Percentiles rank a stretch among this genome's conserved stretches.
Evolutionary conservation across 441 rosid species (phyloP).

Genomic region (Biscutella laevigata): DNA sequence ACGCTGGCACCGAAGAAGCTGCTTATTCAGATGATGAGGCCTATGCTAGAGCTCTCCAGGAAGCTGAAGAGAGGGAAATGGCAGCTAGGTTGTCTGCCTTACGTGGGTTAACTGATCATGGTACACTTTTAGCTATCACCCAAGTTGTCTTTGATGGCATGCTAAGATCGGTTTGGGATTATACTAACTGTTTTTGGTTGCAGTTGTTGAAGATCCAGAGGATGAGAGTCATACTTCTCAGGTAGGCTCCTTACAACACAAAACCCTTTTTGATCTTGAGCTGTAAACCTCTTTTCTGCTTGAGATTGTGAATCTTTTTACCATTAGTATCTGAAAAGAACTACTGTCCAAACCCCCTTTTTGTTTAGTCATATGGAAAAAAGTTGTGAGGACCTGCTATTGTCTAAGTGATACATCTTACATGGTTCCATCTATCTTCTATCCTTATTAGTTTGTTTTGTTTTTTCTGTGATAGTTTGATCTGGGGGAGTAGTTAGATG

Average conservation of each 20-base stretch:
- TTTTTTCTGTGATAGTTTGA: neutral
- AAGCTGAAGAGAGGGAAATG: constrained; percentile 79
- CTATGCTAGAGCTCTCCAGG: constrained; percentile 83
- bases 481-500: neutral
- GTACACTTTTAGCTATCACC: constrained; percentile 17
- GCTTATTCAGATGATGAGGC: constrained; percentile 79
- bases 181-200: constrained; percentile 19
- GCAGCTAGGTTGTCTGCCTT: constrained; percentile 67
- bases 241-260: constrained; percentile 33
- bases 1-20: constrained; percentile 38
- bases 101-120: constrained; percentile 53
- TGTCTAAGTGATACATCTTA: neutral
- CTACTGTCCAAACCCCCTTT: neutral
- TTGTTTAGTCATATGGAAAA: constrained; percentile 7
- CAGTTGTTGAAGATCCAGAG: constrained; percentile 52
- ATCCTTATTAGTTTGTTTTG: constrained; percentile 2
- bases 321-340: constrained; percentile 5
- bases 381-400: neutral
- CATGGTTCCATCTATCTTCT: constrained; percentile 7
- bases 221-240: constrained; percentile 43
- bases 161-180: neutral
- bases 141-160: neutral
- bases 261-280: neutral
- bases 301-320: neutral
- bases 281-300: constrained; percentile 6